Percentiles rank a stretch among this genome's conserved stretches.
Evolutionary conservation across 495 filamentous ascomycete genomes (phyloP).

Genomic region (Tuber microsphaerosporum): DNA sequence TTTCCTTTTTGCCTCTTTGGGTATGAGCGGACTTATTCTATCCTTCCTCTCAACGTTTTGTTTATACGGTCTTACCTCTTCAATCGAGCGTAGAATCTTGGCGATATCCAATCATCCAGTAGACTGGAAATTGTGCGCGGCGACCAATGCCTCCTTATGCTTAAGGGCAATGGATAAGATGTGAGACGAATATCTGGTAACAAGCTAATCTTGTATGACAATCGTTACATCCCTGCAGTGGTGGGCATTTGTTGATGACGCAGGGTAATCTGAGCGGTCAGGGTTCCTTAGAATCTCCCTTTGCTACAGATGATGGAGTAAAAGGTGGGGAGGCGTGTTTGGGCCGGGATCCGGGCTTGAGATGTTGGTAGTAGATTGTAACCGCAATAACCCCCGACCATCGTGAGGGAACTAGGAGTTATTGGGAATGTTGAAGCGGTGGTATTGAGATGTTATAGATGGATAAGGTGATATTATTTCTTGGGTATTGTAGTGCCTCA

Average conservation of each 20-base stretch:
- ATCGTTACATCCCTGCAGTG: neutral
- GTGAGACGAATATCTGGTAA: neutral
- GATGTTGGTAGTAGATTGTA: neutral
- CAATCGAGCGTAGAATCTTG: neutral
- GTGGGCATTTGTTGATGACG: neutral
- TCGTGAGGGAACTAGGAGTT: neutral
- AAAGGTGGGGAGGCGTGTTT: neutral
- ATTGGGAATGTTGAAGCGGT: neutral
- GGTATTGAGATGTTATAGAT: neutral
- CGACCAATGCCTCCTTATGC: neutral
- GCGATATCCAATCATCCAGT: neutral
- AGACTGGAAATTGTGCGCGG: neutral
- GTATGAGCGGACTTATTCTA: neutral
- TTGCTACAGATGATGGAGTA: neutral
- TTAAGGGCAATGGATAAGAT: neutral
- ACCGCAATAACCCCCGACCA: neutral
- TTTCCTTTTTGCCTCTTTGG: neutral
- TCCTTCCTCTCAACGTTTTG: neutral
- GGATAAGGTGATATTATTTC: neutral
- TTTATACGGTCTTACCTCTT: neutral
- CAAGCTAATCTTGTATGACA: neutral
- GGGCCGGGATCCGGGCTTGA: neutral
- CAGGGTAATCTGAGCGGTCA: neutral
- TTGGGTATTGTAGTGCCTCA: neutral
- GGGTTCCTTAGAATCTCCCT: neutral